These are phyloP conservation scores for Spencermartinsiella ligniputridi DNA, from an alignment of 1,139 yeast genomes.

Conservation along the genomic window DNA sequence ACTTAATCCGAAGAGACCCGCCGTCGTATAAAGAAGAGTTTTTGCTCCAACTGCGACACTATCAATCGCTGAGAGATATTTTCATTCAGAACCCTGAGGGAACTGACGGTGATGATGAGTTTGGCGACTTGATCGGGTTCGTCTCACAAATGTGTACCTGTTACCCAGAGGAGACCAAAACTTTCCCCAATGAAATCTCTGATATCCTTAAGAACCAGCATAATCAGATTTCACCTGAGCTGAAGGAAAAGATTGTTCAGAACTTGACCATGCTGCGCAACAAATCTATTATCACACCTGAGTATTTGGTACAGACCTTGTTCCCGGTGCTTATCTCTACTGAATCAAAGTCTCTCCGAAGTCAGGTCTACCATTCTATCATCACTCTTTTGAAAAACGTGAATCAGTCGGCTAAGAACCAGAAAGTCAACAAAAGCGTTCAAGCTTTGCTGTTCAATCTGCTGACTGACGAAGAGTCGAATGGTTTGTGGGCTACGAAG, in stretches of 20 bases:
- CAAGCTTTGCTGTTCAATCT: constrained; percentile 88
- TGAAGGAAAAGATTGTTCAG: constrained; percentile 87
- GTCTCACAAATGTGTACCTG: constrained; percentile 88
- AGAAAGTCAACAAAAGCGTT: constrained; percentile 79
- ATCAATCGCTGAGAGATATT: constrained; percentile 83
- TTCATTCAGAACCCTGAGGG: constrained; percentile 57
- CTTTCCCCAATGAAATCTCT: constrained; percentile 77
- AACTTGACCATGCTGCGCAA: constrained; percentile 87
- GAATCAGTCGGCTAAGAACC: constrained; percentile 81
- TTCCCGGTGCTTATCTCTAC: constrained; percentile 73
- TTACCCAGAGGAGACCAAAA: constrained; percentile 82
- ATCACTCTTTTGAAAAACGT: constrained; percentile 74
- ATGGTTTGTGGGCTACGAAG: constrained; percentile 94
- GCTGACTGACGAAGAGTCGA: constrained; percentile 57
- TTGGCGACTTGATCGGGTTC: constrained; percentile 81
- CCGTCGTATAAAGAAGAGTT: constrained; percentile 87
- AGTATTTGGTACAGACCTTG: constrained; percentile 72
- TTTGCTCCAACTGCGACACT: constrained; percentile 85
- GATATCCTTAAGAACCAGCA: constrained; percentile 68
- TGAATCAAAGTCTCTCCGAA: constrained; percentile 78
- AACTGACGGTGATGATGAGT: constrained; percentile 60
- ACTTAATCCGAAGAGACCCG: constrained; percentile 92
- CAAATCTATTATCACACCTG: constrained; percentile 76
- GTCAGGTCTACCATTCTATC: constrained; percentile 74
- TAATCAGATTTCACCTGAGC: constrained; percentile 72